Conservation (phyloP, 2,329 filamentous ascomycete genomes). For the Aureobasidium namibiae region DNA sequence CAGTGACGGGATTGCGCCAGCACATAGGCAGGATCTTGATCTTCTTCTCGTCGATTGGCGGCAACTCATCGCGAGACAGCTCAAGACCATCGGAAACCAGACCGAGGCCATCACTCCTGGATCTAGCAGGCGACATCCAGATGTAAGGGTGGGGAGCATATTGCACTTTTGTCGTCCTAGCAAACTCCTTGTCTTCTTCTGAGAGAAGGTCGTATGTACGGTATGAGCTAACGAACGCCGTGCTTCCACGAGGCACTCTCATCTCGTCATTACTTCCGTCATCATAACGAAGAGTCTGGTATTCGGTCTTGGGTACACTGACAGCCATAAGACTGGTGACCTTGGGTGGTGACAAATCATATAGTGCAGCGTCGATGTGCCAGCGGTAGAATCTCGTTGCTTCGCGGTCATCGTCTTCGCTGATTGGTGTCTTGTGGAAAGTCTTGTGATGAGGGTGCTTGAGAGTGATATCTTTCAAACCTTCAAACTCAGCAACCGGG, state of each 20-base stretch:
- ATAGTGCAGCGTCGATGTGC: slow-evolving; percentile 74
- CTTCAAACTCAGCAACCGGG: slow-evolving; percentile 60
- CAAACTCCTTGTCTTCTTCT: slow-evolving; percentile 59
- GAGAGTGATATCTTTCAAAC: slow-evolving; percentile 58
- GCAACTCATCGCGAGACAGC: slow-evolving; percentile 50
- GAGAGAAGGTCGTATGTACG: slow-evolving; percentile 62
- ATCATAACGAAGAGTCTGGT: slow-evolving; percentile 63
- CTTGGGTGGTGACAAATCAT: slow-evolving; percentile 64
- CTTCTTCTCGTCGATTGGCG: slow-evolving; percentile 55
- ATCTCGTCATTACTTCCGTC: slow-evolving; percentile 60
- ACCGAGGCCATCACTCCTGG: slow-evolving; percentile 62
- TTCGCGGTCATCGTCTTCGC: slow-evolving; percentile 51
- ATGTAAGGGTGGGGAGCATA: slow-evolving; percentile 75
- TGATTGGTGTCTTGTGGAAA: slow-evolving; percentile 60
- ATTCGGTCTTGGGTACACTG: slow-evolving; percentile 57
- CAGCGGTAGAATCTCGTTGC: slow-evolving; percentile 62
- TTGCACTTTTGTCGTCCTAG: slow-evolving; percentile 57
- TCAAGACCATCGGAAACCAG: slow-evolving; percentile 59
- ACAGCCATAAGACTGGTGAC: slow-evolving; percentile 68
- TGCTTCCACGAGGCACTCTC: slow-evolving; percentile 64
- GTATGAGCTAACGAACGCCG: slow-evolving; percentile 65
- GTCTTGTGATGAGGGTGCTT: slow-evolving; percentile 70
- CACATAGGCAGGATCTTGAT: slow-evolving; percentile 67
- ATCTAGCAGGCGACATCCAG: slow-evolving; percentile 66
- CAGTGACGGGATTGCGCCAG: slow-evolving; percentile 68